Percentiles rank a stretch among this genome's conserved stretches.
Evolutionary conservation across 345 rosid genomes (phyloP).

Genomic region (Acer campestre): DNA sequence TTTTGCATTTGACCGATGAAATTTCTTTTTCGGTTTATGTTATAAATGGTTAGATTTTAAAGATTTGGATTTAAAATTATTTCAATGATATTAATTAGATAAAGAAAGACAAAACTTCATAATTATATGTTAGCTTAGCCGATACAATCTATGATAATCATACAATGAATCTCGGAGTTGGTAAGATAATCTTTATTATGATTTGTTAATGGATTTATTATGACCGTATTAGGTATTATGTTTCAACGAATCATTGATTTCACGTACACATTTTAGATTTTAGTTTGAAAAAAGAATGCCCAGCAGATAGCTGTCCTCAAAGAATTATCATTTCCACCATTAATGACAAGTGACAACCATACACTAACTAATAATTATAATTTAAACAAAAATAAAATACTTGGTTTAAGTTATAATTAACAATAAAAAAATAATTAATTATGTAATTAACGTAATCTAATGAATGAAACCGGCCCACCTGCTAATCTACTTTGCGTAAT

Average conservation of each 20-base stretch:
- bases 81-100: too few relatives aligned
- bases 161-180: background rate
- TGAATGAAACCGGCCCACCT: slow-evolving; percentile 9
- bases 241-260: too few relatives aligned
- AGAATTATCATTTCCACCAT: background rate
- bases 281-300: background rate
- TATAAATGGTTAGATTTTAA: background rate
- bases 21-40: too few relatives aligned
- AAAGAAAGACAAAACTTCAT: too few relatives aligned
- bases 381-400: background rate
- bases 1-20: background rate
- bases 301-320: background rate
- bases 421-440: background rate
- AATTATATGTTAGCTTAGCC: too few relatives aligned
- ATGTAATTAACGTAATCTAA: background rate
- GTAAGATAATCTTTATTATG: too few relatives aligned
- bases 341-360: slow-evolving; percentile 1
- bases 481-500: background rate
- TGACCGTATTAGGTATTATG: too few relatives aligned
- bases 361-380: background rate
- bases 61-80: too few relatives aligned
- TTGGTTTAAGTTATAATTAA: too few relatives aligned
- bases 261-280: background rate
- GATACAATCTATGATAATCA: too few relatives aligned
- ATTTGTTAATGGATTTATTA: too few relatives aligned